Percentiles rank a stretch among this genome's conserved stretches.
Evolutionary conservation across 148 eudicot genomes (phyloP).

Genomic region (Bassia scoparia): DNA sequence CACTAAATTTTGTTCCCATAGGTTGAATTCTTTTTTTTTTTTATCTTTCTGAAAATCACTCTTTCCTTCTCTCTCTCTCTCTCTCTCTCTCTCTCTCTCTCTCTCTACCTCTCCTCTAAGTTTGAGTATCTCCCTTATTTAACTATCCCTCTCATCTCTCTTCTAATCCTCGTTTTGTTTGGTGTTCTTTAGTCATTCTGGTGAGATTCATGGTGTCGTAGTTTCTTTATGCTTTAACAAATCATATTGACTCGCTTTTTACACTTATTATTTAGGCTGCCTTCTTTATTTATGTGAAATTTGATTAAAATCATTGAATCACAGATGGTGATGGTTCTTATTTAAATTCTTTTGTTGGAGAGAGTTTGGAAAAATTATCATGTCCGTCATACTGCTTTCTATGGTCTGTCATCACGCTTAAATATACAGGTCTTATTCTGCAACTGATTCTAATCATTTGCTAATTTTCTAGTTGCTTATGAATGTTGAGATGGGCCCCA

Average conservation of each 20-base stretch:
- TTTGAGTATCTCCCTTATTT: neutral
- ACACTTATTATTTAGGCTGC: conserved; percentile 8
- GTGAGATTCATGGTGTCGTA: neutral
- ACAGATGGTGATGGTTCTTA: conserved; percentile 49
- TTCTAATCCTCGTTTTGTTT: neutral
- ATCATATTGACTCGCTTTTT: neutral
- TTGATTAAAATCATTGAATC: conserved; percentile 41
- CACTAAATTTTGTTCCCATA: neutral
- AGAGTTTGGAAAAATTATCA: conserved; percentile 49
- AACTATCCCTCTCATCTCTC: neutral
- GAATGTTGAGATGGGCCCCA: neutral
- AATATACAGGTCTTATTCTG: conserved; percentile 56
- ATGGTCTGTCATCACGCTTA: conserved; percentile 40
- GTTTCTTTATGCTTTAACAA: neutral
- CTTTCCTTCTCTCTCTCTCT: neutral
- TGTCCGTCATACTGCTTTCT: conserved; percentile 44
- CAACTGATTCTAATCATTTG: conserved; percentile 42
- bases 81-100: neutral
- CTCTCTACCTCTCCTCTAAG: neutral
- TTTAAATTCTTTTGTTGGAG: conserved; percentile 51
- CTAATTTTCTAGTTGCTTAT: conserved; percentile 14
- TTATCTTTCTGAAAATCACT: neutral
- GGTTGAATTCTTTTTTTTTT: neutral
- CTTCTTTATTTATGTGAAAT: conserved; percentile 10
- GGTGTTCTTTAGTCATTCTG: neutral